These are phyloP conservation scores for Boletus patriciae DNA, from an alignment of 768 basidiomycete genomes.

Conservation along the genomic window DNA sequence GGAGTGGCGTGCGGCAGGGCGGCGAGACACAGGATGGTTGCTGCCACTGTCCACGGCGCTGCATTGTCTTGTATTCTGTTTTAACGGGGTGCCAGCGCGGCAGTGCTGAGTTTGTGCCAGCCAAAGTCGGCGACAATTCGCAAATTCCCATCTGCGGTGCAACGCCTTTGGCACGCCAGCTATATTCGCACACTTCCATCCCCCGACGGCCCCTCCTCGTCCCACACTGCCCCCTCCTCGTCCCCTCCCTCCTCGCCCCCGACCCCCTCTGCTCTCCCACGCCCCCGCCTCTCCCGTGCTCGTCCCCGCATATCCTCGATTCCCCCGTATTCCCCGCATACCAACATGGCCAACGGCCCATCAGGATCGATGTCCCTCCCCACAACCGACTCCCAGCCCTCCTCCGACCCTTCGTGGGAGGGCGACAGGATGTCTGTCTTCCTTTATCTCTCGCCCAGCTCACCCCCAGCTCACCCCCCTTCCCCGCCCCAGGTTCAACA, in stretches of 20 bases:
- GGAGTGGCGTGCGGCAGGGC: neutral
- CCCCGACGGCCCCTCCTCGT: neutral
- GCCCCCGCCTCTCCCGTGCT: neutral
- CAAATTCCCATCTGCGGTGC: slow-evolving; percentile 39
- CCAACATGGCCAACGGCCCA: slow-evolving; percentile 23
- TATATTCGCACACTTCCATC: slow-evolving; percentile 27
- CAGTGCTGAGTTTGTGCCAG: slow-evolving; percentile 34
- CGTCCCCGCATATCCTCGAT: slow-evolving; percentile 4
- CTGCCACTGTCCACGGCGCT: neutral
- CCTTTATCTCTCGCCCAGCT: slow-evolving; percentile 3
- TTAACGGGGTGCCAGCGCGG: neutral
- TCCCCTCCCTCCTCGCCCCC: neutral
- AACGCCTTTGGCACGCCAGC: slow-evolving; percentile 32
- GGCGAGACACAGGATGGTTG: neutral
- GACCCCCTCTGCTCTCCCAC: neutral
- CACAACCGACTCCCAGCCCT: slow-evolving; percentile 11
- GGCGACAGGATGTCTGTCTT: slow-evolving; percentile 76
- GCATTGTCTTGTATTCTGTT: neutral
- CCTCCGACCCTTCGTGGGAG: slow-evolving; percentile 63
- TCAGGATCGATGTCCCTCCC: slow-evolving; percentile 29
- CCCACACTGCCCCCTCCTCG: neutral
- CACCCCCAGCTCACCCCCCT: slow-evolving; percentile 6
- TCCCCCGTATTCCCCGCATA: neutral
- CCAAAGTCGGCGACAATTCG: slow-evolving; percentile 19
- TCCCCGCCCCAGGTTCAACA: slow-evolving; percentile 66